A percentile compares a stretch with the other conserved stretches of the same genome.
Conservation (phyloP, 495 filamentous ascomycete species). For the Annulohypoxylon moriforme region DNA sequence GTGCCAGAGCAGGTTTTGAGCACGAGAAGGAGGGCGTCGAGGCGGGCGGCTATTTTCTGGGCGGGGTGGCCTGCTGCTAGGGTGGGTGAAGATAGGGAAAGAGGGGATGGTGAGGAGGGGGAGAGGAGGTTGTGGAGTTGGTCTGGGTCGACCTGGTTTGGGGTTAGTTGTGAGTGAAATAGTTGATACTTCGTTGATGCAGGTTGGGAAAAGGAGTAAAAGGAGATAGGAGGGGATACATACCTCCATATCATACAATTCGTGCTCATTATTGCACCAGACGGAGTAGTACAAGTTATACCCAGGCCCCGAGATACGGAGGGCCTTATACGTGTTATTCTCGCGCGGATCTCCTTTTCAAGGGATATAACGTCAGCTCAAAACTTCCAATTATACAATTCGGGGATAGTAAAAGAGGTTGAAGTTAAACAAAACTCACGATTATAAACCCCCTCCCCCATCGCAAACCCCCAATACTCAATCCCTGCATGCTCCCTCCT, state of each 20-base stretch:
- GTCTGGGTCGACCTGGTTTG: constrained; percentile 63
- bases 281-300: constrained; percentile 71
- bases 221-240: constrained; percentile 15
- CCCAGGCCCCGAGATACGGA: constrained; percentile 60
- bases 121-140: constrained; percentile 66
- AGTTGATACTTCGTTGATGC: too few species aligned
- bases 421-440: constrained; percentile 19
- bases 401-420: constrained; percentile 1
- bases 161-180: not conserved
- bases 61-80: constrained; percentile 53
- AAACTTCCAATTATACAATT: not conserved
- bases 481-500: constrained; percentile 68
- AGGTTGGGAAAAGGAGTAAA: not conserved
- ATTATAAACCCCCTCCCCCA: constrained; percentile 58
- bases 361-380: not conserved
- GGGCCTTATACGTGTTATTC: constrained; percentile 69
- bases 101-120: not conserved
- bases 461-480: constrained; percentile 67
- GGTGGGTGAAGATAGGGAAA: too few species aligned
- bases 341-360: constrained; percentile 28
- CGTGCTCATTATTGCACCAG: constrained; percentile 71
- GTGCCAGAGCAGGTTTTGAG: constrained; percentile 67
- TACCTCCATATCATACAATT: constrained; percentile 69
- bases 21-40: constrained; percentile 69
- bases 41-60: constrained; percentile 53